These are phyloP conservation scores for Hyaloscypha hepaticicola DNA, from an alignment of 495 filamentous ascomycete genomes.

Conservation along the genomic window DNA sequence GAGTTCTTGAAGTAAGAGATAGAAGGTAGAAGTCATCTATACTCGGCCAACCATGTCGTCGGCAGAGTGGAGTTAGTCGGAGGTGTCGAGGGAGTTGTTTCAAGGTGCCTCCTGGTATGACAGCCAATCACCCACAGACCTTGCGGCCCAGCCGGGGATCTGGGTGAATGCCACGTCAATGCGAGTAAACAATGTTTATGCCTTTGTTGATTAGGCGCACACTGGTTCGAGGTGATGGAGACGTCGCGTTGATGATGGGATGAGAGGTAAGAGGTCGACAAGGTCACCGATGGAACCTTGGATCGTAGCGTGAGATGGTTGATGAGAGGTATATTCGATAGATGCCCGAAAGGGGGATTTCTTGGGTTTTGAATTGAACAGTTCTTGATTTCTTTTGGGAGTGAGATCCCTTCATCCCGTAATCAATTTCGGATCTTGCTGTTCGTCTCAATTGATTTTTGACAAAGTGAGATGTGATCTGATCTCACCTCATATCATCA, in stretches of 20 bases:
- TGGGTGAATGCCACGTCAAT: conserved; percentile 30
- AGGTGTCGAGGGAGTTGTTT: conserved; percentile 1
- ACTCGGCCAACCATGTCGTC: not conserved
- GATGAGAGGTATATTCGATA: not conserved
- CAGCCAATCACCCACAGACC: conserved; percentile 9
- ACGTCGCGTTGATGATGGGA: not conserved
- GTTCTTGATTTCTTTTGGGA: not conserved
- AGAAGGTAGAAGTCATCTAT: not conserved
- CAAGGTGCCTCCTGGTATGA: conserved; percentile 6
- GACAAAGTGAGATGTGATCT: not conserved
- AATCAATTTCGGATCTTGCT: not conserved
- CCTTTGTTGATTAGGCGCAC: conserved; percentile 21
- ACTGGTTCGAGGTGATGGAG: conserved; percentile 11
- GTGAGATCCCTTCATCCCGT: not conserved
- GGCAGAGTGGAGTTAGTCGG: not conserved
- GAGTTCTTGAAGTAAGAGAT: not conserved
- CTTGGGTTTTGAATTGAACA: not conserved
- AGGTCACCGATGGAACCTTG: not conserved
- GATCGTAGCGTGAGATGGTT: not conserved
- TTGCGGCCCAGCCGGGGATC: not conserved
- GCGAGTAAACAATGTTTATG: conserved; percentile 33
- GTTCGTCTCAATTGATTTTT: not conserved
- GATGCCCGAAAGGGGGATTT: not conserved
- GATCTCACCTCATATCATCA: not conserved
- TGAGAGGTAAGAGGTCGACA: conserved; percentile 14